These are phyloP conservation scores for Hypoxylon sp. DNA, from an alignment of 2,329 filamentous ascomycete species.

Conservation along the genomic window DNA sequence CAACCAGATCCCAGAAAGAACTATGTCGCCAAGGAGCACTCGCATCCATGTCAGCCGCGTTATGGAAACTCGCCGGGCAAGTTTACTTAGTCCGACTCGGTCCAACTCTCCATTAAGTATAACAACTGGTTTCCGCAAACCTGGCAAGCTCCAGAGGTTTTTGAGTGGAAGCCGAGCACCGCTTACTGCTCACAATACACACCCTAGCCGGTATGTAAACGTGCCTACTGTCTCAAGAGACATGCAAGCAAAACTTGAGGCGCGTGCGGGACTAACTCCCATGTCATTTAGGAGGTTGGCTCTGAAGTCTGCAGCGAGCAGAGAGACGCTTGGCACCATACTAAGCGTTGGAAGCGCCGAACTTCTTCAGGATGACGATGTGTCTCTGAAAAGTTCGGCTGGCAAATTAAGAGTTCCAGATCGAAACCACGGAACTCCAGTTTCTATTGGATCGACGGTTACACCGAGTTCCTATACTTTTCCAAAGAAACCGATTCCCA, in stretches of 20 bases:
- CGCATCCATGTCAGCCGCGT: constrained; percentile 36
- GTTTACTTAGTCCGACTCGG: constrained; percentile 51
- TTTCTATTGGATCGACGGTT: constrained; percentile 44
- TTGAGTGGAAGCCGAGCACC: constrained; percentile 56
- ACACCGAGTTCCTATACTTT: constrained; percentile 51
- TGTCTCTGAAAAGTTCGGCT: constrained; percentile 20
- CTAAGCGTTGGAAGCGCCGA: constrained; percentile 66
- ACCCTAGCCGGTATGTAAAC: constrained; percentile 51
- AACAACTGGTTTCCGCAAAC: constrained; percentile 56
- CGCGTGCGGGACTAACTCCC: constrained; percentile 55
- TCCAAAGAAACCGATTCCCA: constrained; percentile 51
- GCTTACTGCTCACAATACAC: constrained; percentile 54
- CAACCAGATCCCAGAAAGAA: constrained; percentile 33
- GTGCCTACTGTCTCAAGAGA: constrained; percentile 58
- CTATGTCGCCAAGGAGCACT: constrained; percentile 44
- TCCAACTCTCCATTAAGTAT: constrained; percentile 55
- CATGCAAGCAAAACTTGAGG: constrained; percentile 56
- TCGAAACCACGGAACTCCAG: constrained; percentile 34
- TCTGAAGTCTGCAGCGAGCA: constrained; percentile 60
- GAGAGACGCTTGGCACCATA: constrained; percentile 65
- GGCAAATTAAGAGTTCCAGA: constrained; percentile 21
- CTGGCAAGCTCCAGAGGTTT: constrained; percentile 59
- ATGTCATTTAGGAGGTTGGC: constrained; percentile 56
- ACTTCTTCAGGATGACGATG: constrained; percentile 48
- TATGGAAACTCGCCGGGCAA: constrained; percentile 45